These are phyloP conservation scores for Fusarium metavorans DNA, from an alignment of 2,329 filamentous ascomycete genomes.

Conservation along the genomic window DNA sequence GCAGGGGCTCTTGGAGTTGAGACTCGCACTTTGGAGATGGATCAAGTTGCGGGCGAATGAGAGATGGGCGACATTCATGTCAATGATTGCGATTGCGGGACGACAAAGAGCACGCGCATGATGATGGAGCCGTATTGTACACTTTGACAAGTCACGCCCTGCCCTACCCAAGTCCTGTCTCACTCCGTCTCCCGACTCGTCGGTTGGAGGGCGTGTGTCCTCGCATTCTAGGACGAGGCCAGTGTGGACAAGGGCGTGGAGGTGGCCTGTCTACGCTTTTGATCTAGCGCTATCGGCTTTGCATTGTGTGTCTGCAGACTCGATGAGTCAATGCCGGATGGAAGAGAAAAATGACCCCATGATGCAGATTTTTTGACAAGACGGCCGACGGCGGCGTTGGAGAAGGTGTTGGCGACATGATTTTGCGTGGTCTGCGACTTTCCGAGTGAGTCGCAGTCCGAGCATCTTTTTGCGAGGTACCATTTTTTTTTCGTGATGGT, in stretches of 20 bases:
- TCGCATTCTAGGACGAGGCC: slow-evolving; percentile 24
- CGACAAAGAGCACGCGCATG: slow-evolving; percentile 32
- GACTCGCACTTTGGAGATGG: slow-evolving; percentile 3
- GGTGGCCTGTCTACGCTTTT: slow-evolving; percentile 3
- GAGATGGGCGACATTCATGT: neutral
- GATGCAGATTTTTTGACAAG: slow-evolving; percentile 25
- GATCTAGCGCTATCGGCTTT: neutral
- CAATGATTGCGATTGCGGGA: slow-evolving; percentile 19
- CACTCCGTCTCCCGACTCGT: slow-evolving; percentile 6
- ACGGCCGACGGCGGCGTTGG: slow-evolving; percentile 14
- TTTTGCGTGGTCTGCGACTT: neutral
- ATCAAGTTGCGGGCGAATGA: slow-evolving; percentile 19
- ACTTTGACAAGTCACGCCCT: slow-evolving; percentile 14
- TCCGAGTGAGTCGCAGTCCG: slow-evolving; percentile 1
- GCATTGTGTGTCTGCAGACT: slow-evolving; percentile 15
- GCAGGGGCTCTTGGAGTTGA: slow-evolving; percentile 6
- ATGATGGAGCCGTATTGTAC: neutral
- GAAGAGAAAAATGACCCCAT: slow-evolving; percentile 28
- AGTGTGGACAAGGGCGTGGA: slow-evolving; percentile 4
- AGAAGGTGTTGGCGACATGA: slow-evolving; percentile 1
- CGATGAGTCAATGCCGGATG: slow-evolving; percentile 44
- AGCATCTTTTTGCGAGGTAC: neutral
- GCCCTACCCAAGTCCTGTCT: neutral
- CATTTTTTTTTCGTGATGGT: neutral
- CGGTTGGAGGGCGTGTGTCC: neutral